These are phyloP conservation scores for Argentina anserina DNA, from an alignment of 306 rosid species.

Conservation along the genomic window DNA sequence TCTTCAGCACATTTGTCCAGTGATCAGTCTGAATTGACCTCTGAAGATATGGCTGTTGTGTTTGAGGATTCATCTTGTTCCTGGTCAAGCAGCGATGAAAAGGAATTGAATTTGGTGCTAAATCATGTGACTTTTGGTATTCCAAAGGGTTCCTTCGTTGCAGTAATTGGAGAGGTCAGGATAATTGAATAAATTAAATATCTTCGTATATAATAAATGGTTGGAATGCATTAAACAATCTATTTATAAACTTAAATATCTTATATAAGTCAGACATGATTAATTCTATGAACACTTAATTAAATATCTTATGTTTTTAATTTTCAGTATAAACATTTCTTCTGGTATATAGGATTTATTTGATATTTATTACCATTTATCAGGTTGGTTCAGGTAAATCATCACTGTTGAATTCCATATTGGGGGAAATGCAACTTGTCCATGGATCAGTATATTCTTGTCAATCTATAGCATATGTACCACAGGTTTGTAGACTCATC, in stretches of 20 bases:
- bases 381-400: slow-evolving; percentile 99
- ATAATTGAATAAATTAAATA: slow-evolving; percentile 17
- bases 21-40: slow-evolving; percentile 36
- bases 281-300: no score
- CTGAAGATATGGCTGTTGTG: slow-evolving; percentile 48
- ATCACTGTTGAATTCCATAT: slow-evolving; percentile 69
- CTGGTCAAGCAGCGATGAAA: slow-evolving; percentile 75
- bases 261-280: background rate
- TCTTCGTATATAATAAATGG: background rate
- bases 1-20: slow-evolving; percentile 29
- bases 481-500: slow-evolving; percentile 63
- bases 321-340: background rate
- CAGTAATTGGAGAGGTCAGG: slow-evolving; percentile 84
- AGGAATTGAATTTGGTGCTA: slow-evolving; percentile 48
- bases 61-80: slow-evolving; percentile 64
- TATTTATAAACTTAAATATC: background rate
- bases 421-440: slow-evolving; percentile 66
- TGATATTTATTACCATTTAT: slow-evolving; percentile 14
- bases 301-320: no score
- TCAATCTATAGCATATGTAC: slow-evolving; percentile 77
- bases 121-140: slow-evolving; percentile 59
- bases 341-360: background rate
- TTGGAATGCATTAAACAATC: background rate
- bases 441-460: slow-evolving; percentile 56
- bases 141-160: slow-evolving; percentile 70